Evolutionary conservation across 306 rosid genomes (phyloP), one percentile per base, ranked within the genome.

Genomic region (Sphenostylis stenocarpa): DNA sequence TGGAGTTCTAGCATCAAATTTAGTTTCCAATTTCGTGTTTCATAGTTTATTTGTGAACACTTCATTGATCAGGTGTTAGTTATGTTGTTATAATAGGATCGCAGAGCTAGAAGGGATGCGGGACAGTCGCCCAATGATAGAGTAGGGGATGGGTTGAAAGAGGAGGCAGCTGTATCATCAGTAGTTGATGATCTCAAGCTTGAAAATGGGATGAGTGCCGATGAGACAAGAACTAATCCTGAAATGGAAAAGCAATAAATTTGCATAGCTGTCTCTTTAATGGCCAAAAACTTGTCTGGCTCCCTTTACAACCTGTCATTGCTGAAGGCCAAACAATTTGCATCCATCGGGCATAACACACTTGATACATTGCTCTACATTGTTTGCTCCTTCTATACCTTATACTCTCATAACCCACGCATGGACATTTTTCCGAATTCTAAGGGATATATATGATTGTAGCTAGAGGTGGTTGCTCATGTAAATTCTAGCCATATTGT

Each of bases 31-130:
- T 36, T 38, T 43, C 13, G 26, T 44, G 51, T 9, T 26, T 26
- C 13, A 64, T 17, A 44, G 47, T 70, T 58, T 33, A 47, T 61
- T 20, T 57, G 10, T 17, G 64, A 72, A 52, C 67, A 44, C 16
- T 76, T 26, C 12, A 38, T 47, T 79, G 47, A 69, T 44, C 61
- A 68, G 78, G 19, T 47, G 48, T 4, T 16, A 41, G 48, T 4
- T 16, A 41, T 76, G 36, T 66, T 83, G 36, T 80, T 72, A 66
- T 52, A 93, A 63, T 58, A 93, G 97, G 91, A 91, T 76, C 91
- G 83, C 11, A 80, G 80, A 49, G 70, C 81, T 3, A 82, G 77
- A 48, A 87, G 77, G 80, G 91, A 83, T 36, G 23, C 86, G 11
- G 83, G 53, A 55, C 82, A 48, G 29, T 81, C 80, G 79, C 83